Base-by-base conservation (phyloP, 768 basidiomycete species). In the Boletus rubropictus region DNA sequence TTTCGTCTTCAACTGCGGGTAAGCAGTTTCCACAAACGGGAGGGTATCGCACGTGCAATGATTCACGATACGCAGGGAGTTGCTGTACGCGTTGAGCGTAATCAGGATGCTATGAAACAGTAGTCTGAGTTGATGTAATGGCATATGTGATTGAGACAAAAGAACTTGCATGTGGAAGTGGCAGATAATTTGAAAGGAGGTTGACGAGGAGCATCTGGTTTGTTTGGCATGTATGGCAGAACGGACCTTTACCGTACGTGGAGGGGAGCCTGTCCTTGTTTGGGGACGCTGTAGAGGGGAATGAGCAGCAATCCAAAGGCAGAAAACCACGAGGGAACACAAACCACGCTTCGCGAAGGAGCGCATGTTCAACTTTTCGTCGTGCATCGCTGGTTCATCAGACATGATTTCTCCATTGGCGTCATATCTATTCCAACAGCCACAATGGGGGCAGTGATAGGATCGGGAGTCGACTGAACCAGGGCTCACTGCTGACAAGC, bases 221-320 rank as follows among this genome's bases (percentile, higher is more conserved):
- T n/a, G 89, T 88, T 56, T 86, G 83, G 64, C 94, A 96, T 7
- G 80, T 80, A 56, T 86, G 82, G 67, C 93, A 97, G 69, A 95
- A 94, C 7, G 79, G 77, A 1, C 77, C 72, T 22, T 71, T 73
- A 45, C 54, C 56, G 48, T 84, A 85, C 46, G 72, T 62, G 18
- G 79, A 77, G 1, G 82, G 86, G 21, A 91, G 66, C 20, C 79
- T 77, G 61, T 87, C 79, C 58, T 79, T 86, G 56, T 78, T 79
- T 4, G 78, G 81, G 17, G 83, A 84, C 6, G 79, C 87, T 89
- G 51, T 15, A 40, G 28, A 27, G 40, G 21, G 25, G 12, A 6
- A 36, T 58, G 40, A 51, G 40, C 17, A 31, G 15, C 9, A 14
- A 21, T 22, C 7, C 9, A 9, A 21, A 14, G 38, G 18, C 0